Base-by-base conservation (phyloP, 768 basidiomycete genomes). In the Termitomyces sp. region DNA sequence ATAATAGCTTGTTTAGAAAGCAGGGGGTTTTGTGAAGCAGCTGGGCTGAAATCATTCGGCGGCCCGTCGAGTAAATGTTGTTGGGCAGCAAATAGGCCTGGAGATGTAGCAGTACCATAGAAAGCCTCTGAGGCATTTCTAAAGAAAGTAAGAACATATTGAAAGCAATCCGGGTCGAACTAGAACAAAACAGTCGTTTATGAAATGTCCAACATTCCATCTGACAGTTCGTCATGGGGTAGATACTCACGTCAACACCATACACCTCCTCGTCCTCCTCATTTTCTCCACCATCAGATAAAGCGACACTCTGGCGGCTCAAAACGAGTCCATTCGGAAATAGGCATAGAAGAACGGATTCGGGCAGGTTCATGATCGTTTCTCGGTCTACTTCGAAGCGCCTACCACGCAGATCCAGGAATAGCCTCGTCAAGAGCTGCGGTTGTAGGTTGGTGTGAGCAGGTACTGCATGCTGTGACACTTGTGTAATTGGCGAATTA, bases 91-190 rank as follows among this genome's bases (percentile, higher is more conserved):
- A 90, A 87, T 54, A 94, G 79, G 13, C 94, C 94, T 1, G 89
- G 90, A 5, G 80, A 76, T 49, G 76, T 81, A 46, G 84, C 76
- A 8, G 90, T 91, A 44, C 96, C 97, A 76, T 99, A 98, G 80
- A 99, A 99, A 55, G 83, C 77, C 64, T 95, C 90, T 42, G 92
- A 91, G 15, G 96, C 91, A 71, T 79, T 84, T 52, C 88, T 84
- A 81, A 97, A 99, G 84, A 98, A 98, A 45, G 83, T 81, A 33
- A 99, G 86, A 52, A 98, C 94, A 73, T 88, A 98, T 75, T 89
- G 83, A 76, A 99, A 97, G 75, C 96, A 98, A 48, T 94, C 90
- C 57, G 96, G 94, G 78, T 99, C 97, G 72, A 98, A 99, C 96
- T 98, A 65, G 18, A 38, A 46, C 53, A 46, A 32, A 64, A 53